A percentile compares a stretch with the other conserved stretches of the same genome.
Evolutionary conservation across 192 early-diverging fungal genomes (phyloP).

Genomic region (Linnemannia hyalina): DNA sequence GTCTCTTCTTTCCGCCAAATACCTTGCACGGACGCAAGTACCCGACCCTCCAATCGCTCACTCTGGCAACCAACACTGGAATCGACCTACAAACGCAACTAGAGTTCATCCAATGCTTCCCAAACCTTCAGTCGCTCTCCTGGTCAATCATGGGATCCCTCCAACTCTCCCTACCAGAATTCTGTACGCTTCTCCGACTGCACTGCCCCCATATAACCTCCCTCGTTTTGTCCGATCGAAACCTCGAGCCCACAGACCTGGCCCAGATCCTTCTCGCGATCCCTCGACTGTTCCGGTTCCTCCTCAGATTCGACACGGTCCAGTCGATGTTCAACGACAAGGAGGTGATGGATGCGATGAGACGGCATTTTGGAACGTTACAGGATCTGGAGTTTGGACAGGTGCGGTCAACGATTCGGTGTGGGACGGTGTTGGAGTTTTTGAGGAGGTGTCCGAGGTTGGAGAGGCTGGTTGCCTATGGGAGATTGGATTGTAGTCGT

Average conservation of each 20-base stretch:
- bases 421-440: slow-evolving; percentile 6
- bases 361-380: slow-evolving; percentile 4
- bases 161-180: background rate
- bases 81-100: slow-evolving; percentile 10
- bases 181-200: background rate
- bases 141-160: slow-evolving; percentile 13
- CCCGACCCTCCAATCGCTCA: slow-evolving; percentile 1
- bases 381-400: slow-evolving; percentile 21
- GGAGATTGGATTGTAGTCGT: slow-evolving; percentile 16
- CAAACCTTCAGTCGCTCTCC: background rate
- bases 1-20: background rate
- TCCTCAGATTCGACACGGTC: background rate
- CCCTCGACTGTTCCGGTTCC: background rate
- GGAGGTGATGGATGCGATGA: slow-evolving; percentile 15
- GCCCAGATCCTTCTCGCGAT: background rate
- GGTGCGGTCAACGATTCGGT: background rate
- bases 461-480: slow-evolving; percentile 16
- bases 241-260: background rate
- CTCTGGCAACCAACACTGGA: slow-evolving; percentile 8
- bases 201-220: slow-evolving; percentile 14
- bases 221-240: slow-evolving; percentile 4
- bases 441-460: slow-evolving; percentile 5
- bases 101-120: slow-evolving; percentile 12
- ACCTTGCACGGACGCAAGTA: background rate
- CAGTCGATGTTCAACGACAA: slow-evolving; percentile 20